Evolutionary conservation across 495 filamentous ascomycete species (phyloP).

Genomic region (Letharia lupina): DNA sequence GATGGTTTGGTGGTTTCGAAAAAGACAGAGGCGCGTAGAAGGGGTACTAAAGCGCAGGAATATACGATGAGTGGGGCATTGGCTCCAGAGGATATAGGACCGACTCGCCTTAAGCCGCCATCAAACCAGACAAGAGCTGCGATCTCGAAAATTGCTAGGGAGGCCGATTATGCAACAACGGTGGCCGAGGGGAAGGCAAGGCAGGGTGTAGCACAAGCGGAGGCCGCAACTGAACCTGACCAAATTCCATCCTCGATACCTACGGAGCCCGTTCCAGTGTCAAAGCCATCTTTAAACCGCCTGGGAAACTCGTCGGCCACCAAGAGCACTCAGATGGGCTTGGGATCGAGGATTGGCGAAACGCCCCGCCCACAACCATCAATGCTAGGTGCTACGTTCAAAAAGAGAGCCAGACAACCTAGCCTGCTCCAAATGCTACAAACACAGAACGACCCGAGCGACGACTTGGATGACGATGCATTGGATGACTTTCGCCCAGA

Average conservation of each 20-base stretch:
- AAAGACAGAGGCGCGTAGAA: not conserved
- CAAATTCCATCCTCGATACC: constrained; percentile 14
- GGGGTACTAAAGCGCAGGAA: constrained; percentile 3
- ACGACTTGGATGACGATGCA: constrained; percentile 45
- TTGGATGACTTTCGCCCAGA: constrained; percentile 53
- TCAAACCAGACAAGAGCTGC: constrained; percentile 13
- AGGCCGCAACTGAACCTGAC: not conserved
- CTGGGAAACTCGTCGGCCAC: not conserved
- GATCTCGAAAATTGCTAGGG: constrained; percentile 14
- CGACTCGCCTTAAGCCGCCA: constrained; percentile 10
- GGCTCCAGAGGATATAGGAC: constrained; percentile 16
- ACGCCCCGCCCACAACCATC: constrained; percentile 21
- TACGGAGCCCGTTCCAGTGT: not conserved
- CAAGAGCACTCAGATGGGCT: constrained; percentile 1
- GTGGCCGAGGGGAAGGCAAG: constrained; percentile 9
- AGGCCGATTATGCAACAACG: constrained; percentile 13
- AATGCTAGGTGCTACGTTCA: constrained; percentile 46
- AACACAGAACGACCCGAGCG: constrained; percentile 40
- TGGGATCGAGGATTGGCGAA: constrained; percentile 2
- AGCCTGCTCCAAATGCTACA: constrained; percentile 61
- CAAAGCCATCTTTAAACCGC: constrained; percentile 9
- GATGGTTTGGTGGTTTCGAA: constrained; percentile 24
- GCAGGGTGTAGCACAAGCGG: not conserved
- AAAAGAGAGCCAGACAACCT: constrained; percentile 54
- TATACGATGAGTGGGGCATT: constrained; percentile 26